Percentiles rank a stretch among this genome's conserved stretches.
Evolutionary conservation across 352 stramenopile species (phyloP).

Genomic region (Globisporangium spinosum): DNA sequence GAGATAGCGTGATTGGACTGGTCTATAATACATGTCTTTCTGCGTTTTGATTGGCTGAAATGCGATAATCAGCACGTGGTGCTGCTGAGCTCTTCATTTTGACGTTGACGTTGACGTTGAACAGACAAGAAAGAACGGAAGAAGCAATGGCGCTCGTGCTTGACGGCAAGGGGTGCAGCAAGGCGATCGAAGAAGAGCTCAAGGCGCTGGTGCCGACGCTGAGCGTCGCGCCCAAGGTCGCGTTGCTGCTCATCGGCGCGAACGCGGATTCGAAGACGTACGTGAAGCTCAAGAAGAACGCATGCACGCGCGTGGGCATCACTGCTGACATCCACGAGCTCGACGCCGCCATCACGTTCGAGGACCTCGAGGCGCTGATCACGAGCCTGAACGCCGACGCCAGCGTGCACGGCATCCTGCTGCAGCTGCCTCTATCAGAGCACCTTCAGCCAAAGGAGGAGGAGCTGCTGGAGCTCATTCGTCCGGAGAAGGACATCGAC

Average conservation of each 20-base stretch:
- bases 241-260: constrained; percentile 90
- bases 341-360: constrained; percentile 34
- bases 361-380: constrained; percentile 67
- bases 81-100: constrained; percentile 5
- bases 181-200: constrained; percentile 67
- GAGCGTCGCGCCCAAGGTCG: constrained; percentile 76
- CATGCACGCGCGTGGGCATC: constrained; percentile 93
- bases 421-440: constrained; percentile 86
- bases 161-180: constrained; percentile 66
- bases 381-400: constrained; percentile 78
- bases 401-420: constrained; percentile 93
- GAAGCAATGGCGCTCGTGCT: constrained; percentile 18
- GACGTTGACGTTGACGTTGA: constrained; percentile 13
- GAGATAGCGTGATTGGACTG: neutral
- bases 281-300: constrained; percentile 97
- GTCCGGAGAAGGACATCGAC: constrained; percentile 96
- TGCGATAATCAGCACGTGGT: neutral
- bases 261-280: constrained; percentile 91
- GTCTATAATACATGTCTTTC: constrained; percentile 9
- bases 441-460: constrained; percentile 79
- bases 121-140: neutral
- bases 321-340: constrained; percentile 73
- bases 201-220: constrained; percentile 32
- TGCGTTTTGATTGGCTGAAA: constrained; percentile 15
- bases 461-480: constrained; percentile 89